Base-by-base conservation (phyloP, 106 monocot genomes). In the Dactylorhiza incarnata region DNA sequence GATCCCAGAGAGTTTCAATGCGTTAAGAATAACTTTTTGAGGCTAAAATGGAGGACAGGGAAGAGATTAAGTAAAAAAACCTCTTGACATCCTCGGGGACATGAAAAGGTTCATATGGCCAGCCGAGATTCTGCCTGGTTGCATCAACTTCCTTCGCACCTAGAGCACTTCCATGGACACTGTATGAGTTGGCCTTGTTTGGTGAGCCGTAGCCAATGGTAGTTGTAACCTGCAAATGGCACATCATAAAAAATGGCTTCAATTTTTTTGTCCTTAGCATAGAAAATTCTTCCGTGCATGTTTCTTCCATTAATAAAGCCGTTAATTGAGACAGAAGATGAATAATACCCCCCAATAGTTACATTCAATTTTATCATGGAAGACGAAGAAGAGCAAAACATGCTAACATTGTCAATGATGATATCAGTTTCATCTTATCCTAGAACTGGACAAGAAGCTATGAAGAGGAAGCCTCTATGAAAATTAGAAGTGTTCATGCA, bases 101-200 rank as follows among this genome's bases (percentile, higher is more conserved):
- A 74, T 86, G 86, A 86, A 92, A 92, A 44, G 91, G 88, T 65
- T 92, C 88, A 74, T 80, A 83, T 50, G 88, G 80, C 91, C 91
- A 92, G 67, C 81, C 88, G 73, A 92, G 94, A 81, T 99, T 99
- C 76, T 84, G 83, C 72, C 97, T 78, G 0, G 97, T 99, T 50
- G 94, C 94, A 47, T 99, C 97, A 46, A 99, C 97, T 80, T 99
- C 97, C 74, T 99, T 99, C 12, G 89, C 81, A 70, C 97, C 97
- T 77, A 99, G 76, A 37, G 97, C 97, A 79, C 89, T 89, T 19
- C 94, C 97, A 68, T 99, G 91, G 11, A 86, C 88, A 37, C 85
- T 83, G 68, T 92, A 88, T 12, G 81, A 81, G 80, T 92, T 88
- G 25, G 91, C 84, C 76, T 92, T 92, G 88, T 92, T 92, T 3